A percentile compares a stretch with the other conserved stretches of the same genome.
These are phyloP conservation scores for Raffaelea ambrosiae DNA, from an alignment of 2,329 filamentous ascomycete species.

Conservation along the genomic window DNA sequence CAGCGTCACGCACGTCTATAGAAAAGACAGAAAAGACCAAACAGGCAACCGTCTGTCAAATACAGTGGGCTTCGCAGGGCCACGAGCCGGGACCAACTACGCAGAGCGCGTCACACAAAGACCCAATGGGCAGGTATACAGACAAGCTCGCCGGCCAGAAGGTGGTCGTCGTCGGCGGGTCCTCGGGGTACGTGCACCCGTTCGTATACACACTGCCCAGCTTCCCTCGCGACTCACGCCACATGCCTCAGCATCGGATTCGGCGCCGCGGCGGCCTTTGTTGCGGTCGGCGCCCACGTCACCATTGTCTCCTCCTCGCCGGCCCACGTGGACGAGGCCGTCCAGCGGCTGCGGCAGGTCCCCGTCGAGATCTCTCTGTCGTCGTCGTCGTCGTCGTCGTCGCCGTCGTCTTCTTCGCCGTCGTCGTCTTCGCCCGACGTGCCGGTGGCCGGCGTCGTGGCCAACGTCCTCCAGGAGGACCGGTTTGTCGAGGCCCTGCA, in stretches of 20 bases:
- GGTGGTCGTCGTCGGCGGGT: constrained; percentile 26
- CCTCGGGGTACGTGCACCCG: constrained; percentile 21
- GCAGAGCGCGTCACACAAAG: not conserved
- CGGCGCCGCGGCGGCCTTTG: constrained; percentile 25
- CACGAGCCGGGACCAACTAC: too few relatives aligned
- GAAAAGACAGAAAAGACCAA: too few relatives aligned
- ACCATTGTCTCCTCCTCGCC: constrained; percentile 25
- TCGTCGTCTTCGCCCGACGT: not conserved
- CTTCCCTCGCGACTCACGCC: not conserved
- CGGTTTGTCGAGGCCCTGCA: constrained; percentile 21
- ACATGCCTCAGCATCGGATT: constrained; percentile 25
- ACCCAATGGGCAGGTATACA: constrained; percentile 10
- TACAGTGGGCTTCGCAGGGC: too few relatives aligned
- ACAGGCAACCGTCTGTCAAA: too few relatives aligned
- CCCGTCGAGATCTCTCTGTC: constrained; percentile 4
- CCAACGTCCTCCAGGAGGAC: constrained; percentile 25
- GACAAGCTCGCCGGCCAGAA: constrained; percentile 26
- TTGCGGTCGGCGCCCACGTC: constrained; percentile 25
- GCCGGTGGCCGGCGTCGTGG: constrained; percentile 20
- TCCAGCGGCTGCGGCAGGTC: constrained; percentile 17
- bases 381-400: too few relatives aligned
- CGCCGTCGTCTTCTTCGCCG: too few relatives aligned
- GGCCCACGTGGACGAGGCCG: constrained; percentile 21
- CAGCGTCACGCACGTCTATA: too few relatives aligned
- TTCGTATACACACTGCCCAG: too few relatives aligned